phyloP scores from a whole-genome alignment of 805 yeast genomes.

The Ogataea pignaliae region DNA sequence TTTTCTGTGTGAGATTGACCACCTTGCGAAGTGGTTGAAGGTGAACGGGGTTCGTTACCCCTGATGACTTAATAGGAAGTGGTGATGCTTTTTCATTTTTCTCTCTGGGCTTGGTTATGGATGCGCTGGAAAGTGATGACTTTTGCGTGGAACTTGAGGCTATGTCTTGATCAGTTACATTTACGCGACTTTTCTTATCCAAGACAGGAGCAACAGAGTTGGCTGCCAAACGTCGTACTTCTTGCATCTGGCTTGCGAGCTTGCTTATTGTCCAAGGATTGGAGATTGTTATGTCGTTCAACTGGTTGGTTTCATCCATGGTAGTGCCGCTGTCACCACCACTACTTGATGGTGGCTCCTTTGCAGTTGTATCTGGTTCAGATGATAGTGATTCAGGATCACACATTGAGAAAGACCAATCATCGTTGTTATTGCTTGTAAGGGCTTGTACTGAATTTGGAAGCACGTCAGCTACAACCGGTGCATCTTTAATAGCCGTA shows the following conservation, averaged over 20 bases:
- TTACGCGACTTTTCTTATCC: neutral
- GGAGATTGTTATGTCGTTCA: conserved; percentile 11
- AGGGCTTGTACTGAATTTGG: neutral
- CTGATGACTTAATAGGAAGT: too few species aligned
- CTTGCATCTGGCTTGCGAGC: conserved; percentile 5
- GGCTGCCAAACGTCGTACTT: neutral
- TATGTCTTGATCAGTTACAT: too few species aligned
- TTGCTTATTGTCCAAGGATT: conserved; percentile 23
- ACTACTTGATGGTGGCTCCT: neutral
- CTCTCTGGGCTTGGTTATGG: too few species aligned
- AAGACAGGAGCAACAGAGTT: too few species aligned
- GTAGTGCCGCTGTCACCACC: neutral
- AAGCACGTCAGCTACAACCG: neutral
- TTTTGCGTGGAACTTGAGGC: too few species aligned
- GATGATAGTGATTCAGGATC: conserved; percentile 2
- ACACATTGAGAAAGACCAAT: conserved; percentile 14
- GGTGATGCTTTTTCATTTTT: too few species aligned
- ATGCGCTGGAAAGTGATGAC: too few species aligned
- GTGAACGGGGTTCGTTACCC: too few species aligned
- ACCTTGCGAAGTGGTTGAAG: neutral
- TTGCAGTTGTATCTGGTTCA: neutral
- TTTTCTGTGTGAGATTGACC: neutral
- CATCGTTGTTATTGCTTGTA: neutral
- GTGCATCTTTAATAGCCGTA: neutral
- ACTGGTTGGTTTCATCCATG: neutral